phyloP scores from a whole-genome alignment of 1,284 basidiomycete genomes.

The Exobasidium rhododendri region DNA sequence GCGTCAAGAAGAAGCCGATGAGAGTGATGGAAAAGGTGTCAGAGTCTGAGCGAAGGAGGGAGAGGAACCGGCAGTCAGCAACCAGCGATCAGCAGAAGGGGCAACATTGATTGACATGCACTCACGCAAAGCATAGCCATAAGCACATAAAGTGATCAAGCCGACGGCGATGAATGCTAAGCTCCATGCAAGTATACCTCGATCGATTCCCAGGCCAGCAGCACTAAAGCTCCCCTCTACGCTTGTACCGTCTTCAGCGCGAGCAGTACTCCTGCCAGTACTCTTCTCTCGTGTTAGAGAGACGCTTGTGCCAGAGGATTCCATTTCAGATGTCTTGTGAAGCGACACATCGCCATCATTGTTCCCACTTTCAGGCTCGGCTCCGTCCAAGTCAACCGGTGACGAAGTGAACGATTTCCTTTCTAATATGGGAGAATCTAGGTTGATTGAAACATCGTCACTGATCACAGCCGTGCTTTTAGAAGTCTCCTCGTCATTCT shows the following conservation, averaged over 20 bases:
- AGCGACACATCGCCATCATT: background rate
- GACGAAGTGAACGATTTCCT: background rate
- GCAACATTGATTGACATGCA: background rate
- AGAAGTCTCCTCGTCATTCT: background rate
- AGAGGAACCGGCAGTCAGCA: conserved; percentile 7
- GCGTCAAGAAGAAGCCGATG: conserved; percentile 33
- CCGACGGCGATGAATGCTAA: conserved; percentile 25
- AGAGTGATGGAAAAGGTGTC: conserved; percentile 32
- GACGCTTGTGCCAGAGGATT: background rate
- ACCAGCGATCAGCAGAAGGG: background rate
- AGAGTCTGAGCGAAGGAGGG: conserved; percentile 16
- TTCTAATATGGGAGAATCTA: background rate
- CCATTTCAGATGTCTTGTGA: background rate
- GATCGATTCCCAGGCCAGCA: conserved; percentile 11
- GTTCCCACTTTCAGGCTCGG: background rate
- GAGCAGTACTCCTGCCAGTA: background rate
- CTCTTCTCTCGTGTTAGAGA: background rate
- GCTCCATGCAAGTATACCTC: conserved; percentile 25
- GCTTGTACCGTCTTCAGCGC: background rate
- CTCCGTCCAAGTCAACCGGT: background rate
- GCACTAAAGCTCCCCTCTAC: background rate
- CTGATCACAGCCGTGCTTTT: too few species aligned
- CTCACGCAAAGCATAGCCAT: conserved; percentile 26
- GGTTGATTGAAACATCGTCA: background rate
- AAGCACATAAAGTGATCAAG: conserved; percentile 27